These are phyloP conservation scores for Botrytis tulipae DNA, from an alignment of 2,329 filamentous ascomycete genomes.

Conservation along the genomic window DNA sequence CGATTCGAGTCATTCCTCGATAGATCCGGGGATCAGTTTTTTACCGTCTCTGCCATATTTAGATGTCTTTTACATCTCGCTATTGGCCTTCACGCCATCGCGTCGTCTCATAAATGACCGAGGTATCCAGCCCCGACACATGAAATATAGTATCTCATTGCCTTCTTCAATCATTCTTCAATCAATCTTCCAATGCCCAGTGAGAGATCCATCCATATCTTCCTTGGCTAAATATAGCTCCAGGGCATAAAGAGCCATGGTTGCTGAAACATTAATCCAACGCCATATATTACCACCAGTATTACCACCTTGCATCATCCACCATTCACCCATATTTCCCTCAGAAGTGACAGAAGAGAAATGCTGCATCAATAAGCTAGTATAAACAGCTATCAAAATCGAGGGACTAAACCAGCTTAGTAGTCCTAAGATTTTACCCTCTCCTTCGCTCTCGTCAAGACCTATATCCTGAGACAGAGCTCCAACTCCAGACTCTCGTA, in stretches of 20 bases:
- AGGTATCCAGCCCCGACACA: conserved; percentile 15
- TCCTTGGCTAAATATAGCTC: conserved; percentile 85
- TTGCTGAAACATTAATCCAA: conserved; percentile 88
- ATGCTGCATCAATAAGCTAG: conserved; percentile 90
- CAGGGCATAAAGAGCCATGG: conserved; percentile 85
- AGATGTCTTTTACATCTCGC: conserved; percentile 9
- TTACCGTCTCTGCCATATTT: background rate
- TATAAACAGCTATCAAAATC: conserved; percentile 94
- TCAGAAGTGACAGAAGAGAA: conserved; percentile 73
- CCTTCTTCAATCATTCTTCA: conserved; percentile 46
- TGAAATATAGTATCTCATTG: conserved; percentile 17
- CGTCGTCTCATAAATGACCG: conserved; percentile 1
- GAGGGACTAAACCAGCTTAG: conserved; percentile 93
- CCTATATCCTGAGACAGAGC: conserved; percentile 81
- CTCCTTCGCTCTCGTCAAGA: conserved; percentile 80
- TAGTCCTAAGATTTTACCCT: conserved; percentile 75
- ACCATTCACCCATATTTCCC: conserved; percentile 67
- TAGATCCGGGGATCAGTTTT: background rate
- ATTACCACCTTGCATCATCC: conserved; percentile 81
- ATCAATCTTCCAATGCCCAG: conserved; percentile 90
- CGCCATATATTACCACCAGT: conserved; percentile 83
- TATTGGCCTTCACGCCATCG: background rate
- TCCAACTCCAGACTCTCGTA: conserved; percentile 80
- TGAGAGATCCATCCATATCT: conserved; percentile 70
- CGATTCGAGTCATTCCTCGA: background rate